Percentiles rank a stretch among this genome's conserved stretches.
phyloP scores from a whole-genome alignment of 78 protist species.

The Mastigamoeba balamuthi region DNA sequence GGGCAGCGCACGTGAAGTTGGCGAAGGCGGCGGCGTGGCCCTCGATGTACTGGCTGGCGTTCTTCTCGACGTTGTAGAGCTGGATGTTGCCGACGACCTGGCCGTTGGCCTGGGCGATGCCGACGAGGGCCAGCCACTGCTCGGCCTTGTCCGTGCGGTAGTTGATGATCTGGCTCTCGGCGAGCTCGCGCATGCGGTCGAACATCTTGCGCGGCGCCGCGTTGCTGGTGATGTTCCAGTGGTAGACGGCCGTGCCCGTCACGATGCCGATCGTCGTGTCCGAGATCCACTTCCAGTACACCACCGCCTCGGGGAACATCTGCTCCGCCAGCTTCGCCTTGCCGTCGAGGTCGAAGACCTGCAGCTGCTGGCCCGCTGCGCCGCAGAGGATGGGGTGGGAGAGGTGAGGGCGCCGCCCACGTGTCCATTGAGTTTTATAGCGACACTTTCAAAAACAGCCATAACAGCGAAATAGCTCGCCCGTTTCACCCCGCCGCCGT shows the following conservation, averaged over 20 bases:
- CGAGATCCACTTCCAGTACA: slow-evolving; percentile 93
- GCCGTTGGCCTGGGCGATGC: slow-evolving; percentile 58
- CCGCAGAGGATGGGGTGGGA: neutral
- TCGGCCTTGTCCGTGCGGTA: slow-evolving; percentile 69
- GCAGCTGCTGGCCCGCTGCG: slow-evolving; percentile 67
- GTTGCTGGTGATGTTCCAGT: slow-evolving; percentile 84
- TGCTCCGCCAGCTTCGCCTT: slow-evolving; percentile 70
- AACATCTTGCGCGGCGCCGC: slow-evolving; percentile 84
- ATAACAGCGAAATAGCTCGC: too few species aligned
- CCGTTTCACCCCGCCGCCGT: too few species aligned
- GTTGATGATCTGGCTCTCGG: slow-evolving; percentile 85
- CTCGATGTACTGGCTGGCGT: slow-evolving; percentile 78
- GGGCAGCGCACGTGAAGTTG: slow-evolving; percentile 46
- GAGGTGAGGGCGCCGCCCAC: too few species aligned
- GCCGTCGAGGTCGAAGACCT: slow-evolving; percentile 91
- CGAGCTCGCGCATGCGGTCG: slow-evolving; percentile 72
- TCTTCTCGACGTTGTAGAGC: slow-evolving; percentile 83
- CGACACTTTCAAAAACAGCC: too few species aligned
- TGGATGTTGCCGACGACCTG: slow-evolving; percentile 85
- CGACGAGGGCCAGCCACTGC: slow-evolving; percentile 86
- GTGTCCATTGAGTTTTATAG: too few species aligned
- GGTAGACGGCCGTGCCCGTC: slow-evolving; percentile 90
- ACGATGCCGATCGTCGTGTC: slow-evolving; percentile 80
- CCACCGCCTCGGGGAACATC: slow-evolving; percentile 68
- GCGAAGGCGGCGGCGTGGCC: slow-evolving; percentile 92